Conservation (phyloP, 495 filamentous ascomycete species). For the Chaetomium cochliodes region DNA sequence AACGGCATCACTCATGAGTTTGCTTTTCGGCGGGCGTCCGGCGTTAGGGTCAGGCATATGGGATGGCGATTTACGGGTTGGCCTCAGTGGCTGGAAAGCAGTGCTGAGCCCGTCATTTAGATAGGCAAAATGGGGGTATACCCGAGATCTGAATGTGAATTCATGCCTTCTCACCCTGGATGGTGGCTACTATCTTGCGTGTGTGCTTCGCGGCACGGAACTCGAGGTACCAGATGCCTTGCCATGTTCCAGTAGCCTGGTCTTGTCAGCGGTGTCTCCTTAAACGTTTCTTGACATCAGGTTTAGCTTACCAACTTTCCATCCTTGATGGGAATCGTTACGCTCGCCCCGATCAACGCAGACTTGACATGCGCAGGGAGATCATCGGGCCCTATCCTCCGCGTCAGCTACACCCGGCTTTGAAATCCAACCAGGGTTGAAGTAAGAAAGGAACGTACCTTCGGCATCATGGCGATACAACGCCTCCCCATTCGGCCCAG, state of each 20-base stretch:
- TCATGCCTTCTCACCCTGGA: conserved; percentile 81
- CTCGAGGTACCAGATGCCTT: conserved; percentile 93
- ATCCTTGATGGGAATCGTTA: conserved; percentile 85
- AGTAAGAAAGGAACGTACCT: conserved; percentile 65
- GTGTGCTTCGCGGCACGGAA: conserved; percentile 75
- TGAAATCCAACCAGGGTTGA: neutral
- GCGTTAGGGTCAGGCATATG: conserved; percentile 9
- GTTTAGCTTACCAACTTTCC: conserved; percentile 63
- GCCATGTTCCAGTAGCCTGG: conserved; percentile 57
- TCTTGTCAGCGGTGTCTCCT: neutral
- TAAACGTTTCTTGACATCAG: neutral
- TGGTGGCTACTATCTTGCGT: conserved; percentile 83
- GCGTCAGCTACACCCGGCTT: conserved; percentile 26
- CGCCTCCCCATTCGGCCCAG: conserved; percentile 59
- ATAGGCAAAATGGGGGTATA: neutral
- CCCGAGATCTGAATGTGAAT: neutral
- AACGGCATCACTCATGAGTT: neutral
- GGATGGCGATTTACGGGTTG: neutral
- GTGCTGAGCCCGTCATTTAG: neutral
- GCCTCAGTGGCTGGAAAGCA: neutral
- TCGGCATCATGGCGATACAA: conserved; percentile 89
- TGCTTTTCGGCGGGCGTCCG: conserved; percentile 20
- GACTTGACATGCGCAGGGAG: conserved; percentile 81
- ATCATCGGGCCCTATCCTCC: conserved; percentile 31
- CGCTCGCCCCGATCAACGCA: conserved; percentile 79